phyloP scores from a whole-genome alignment of 805 yeast genomes.

The Clavispora asparagi region DNA sequence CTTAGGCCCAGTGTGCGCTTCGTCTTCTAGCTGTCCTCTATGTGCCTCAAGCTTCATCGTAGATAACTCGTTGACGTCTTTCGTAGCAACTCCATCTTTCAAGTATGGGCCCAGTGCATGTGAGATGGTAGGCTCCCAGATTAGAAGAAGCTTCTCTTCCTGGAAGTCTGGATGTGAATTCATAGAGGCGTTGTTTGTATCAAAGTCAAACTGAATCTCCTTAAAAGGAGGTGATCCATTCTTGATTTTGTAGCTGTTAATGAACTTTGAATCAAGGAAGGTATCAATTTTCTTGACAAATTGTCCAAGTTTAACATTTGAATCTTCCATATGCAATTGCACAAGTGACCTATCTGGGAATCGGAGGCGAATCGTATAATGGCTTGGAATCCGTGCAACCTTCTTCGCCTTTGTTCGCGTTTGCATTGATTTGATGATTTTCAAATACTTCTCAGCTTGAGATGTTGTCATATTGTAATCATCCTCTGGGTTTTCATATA shows the following conservation, averaged over 20 bases:
- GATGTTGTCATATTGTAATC: slow-evolving; percentile 36
- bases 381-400: slow-evolving; percentile 14
- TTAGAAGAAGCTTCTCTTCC: slow-evolving; percentile 25
- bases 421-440: slow-evolving; percentile 25
- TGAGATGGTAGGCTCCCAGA: slow-evolving; percentile 28
- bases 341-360: slow-evolving; percentile 37
- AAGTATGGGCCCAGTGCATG: slow-evolving; percentile 23
- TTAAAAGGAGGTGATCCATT: slow-evolving; percentile 37
- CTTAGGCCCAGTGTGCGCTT: slow-evolving; percentile 1
- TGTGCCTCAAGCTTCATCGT: slow-evolving; percentile 29
- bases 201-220: slow-evolving; percentile 22
- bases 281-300: slow-evolving; percentile 32
- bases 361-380: slow-evolving; percentile 28
- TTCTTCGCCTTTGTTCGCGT: slow-evolving; percentile 13
- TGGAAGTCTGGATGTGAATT: slow-evolving; percentile 26
- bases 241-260: slow-evolving; percentile 27
- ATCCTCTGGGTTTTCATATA: slow-evolving; percentile 38
- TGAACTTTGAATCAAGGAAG: slow-evolving; percentile 21
- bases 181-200: slow-evolving; percentile 21
- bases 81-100: slow-evolving; percentile 16
- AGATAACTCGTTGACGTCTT: slow-evolving; percentile 27
- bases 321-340: slow-evolving; percentile 28
- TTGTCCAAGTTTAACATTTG: slow-evolving; percentile 28
- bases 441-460: slow-evolving; percentile 35
- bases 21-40: slow-evolving; percentile 30